Percentiles rank a stretch among this genome's conserved stretches.
Evolutionary conservation across 345 rosid genomes (phyloP).

Genomic region (Syzygium jambos): DNA sequence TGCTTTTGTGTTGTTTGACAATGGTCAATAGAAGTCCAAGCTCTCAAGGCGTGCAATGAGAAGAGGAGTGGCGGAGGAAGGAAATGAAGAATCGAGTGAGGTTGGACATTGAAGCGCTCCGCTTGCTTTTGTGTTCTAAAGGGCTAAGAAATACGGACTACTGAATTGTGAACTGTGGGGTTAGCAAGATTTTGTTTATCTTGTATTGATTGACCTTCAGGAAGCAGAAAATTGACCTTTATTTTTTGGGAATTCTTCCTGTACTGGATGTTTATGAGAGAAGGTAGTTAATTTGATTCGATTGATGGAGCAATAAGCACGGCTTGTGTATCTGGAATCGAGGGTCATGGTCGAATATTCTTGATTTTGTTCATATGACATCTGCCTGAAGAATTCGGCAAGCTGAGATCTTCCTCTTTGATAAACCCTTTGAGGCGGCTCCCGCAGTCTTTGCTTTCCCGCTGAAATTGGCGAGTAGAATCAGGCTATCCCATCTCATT

Average conservation of each 20-base stretch:
- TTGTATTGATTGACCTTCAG: neutral
- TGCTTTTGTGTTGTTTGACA: constrained; percentile 4
- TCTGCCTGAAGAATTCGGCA: neutral
- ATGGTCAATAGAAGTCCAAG: constrained; percentile 36
- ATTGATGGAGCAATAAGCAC: neutral
- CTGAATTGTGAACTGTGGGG: neutral
- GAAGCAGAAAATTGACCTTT: neutral
- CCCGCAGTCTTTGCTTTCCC: neutral
- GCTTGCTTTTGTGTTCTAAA: neutral
- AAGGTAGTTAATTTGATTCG: neutral
- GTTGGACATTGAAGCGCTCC: neutral
- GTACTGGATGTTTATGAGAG: neutral
- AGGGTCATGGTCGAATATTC: neutral
- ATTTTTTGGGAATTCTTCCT: neutral
- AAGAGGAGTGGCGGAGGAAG: constrained; percentile 18
- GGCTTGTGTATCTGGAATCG: neutral
- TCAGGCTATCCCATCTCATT: neutral
- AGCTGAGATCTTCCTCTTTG: neutral
- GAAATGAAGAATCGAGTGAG: constrained; percentile 1
- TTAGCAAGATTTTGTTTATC: neutral
- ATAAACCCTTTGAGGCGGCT: neutral
- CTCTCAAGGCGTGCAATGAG: constrained; percentile 53
- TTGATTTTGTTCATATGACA: neutral
- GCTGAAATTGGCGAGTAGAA: neutral
- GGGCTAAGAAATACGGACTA: neutral